Conservation (phyloP, 73 alveolate genomes). For the Halteria grandinella region DNA sequence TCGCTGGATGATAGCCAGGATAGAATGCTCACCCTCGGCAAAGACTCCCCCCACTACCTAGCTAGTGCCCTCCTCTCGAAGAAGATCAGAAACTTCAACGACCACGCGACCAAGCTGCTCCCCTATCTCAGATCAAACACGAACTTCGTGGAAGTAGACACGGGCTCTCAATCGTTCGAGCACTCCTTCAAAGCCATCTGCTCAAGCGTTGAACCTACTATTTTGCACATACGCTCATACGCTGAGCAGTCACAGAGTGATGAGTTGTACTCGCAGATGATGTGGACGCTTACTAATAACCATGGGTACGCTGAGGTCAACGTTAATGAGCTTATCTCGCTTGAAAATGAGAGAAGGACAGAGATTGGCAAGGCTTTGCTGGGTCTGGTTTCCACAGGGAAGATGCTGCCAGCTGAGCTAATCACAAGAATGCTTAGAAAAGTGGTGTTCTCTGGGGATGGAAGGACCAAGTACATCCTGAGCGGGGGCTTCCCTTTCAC, state of each 20-base stretch:
- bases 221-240: slow-evolving; percentile 56
- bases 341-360: slow-evolving; percentile 64
- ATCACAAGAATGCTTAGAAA: slow-evolving; percentile 64
- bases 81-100: slow-evolving; percentile 56
- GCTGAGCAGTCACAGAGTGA: slow-evolving; percentile 42
- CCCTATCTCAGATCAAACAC: slow-evolving; percentile 37
- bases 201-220: slow-evolving; percentile 60
- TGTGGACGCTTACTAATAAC: slow-evolving; percentile 1
- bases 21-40: slow-evolving; percentile 61
- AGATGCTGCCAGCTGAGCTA: slow-evolving; percentile 72
- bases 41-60: slow-evolving; percentile 55
- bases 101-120: slow-evolving; percentile 16
- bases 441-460: slow-evolving; percentile 61
- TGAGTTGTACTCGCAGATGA: slow-evolving; percentile 43
- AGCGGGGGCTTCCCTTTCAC: slow-evolving; percentile 69
- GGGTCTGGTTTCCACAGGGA: slow-evolving; percentile 60
- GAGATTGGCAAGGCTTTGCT: slow-evolving; percentile 66
- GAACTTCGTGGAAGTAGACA: slow-evolving; percentile 34
- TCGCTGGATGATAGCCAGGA: slow-evolving; percentile 65
- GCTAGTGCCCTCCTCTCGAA: slow-evolving; percentile 54
- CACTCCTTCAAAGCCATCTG: slow-evolving; percentile 43
- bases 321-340: slow-evolving; percentile 50
- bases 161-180: slow-evolving; percentile 42
- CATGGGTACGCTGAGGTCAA: slow-evolving; percentile 58
- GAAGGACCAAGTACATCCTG: slow-evolving; percentile 48